Base-by-base conservation (phyloP, 768 basidiomycete species). In the Leccinum subtestaceum region DNA sequence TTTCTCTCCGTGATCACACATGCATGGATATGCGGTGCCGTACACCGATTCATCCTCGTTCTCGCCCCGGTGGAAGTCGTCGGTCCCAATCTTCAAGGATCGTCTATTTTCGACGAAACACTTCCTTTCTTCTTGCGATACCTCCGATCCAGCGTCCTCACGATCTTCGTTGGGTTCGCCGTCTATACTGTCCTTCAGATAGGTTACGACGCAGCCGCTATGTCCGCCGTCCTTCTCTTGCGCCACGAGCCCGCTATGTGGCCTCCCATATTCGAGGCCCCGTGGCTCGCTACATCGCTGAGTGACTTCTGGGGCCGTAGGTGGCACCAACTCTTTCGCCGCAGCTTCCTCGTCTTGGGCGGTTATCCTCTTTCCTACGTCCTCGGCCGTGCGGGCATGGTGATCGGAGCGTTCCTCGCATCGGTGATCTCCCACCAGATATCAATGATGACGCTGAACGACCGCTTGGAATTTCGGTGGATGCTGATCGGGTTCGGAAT, bases 361-460 rank as follows among this genome's bases (percentile, higher is more conserved):
- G 67, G 66, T 2, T 56, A 56, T 12, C 74, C 73, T 2, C 51
- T 71, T 19, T 68, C 66, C 21, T 59, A 69, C 31, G 43, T 85
- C 11, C 63, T 81, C 17, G 86, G 87, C 2, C 78, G 79, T 10
- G 55, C 67, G 1, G 84, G 82, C 2, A 74, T 70, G 1, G 71
- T 87, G 2, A 43, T 88, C 2, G 85, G 85, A 9, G 77, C 79
- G 5, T 89, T 88, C 67, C 59, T 81, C 1, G 66, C 80, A 4
- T 89, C 88, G 0, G 85, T 76, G 2, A 36, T 85, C 9, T 66
- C 87, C 12, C 88, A 89, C 60, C 75, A 83, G 56, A 48, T 80
- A 5, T 78, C 79, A 5, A 48, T 82, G 51, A 82, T 81, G 77
- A 77, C 80, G 0, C 75, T 84, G 75, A 79, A 80, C 2, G 67